Conservation (phyloP, 441 rosid species). For the Eruca vesicaria region DNA sequence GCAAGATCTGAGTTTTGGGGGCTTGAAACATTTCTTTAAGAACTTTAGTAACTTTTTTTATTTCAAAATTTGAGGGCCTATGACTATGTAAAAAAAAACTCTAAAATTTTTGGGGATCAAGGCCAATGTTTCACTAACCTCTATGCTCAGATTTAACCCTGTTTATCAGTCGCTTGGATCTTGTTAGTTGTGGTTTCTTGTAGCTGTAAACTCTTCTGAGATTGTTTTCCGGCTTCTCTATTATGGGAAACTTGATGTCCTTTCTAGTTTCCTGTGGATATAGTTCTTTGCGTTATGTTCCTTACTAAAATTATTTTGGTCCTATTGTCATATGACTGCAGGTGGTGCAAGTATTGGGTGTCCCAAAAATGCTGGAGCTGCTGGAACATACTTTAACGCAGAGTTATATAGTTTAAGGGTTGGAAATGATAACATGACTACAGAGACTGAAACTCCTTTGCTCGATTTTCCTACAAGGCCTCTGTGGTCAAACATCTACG, state of each 20-base stretch:
- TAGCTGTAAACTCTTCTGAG: neutral
- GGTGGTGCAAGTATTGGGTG: slow-evolving; percentile 92
- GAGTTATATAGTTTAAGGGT: slow-evolving; percentile 84
- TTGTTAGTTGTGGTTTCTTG: neutral
- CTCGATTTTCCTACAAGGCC: slow-evolving; percentile 90
- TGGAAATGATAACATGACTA: slow-evolving; percentile 78
- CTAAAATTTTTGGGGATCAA: no score
- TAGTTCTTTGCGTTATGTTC: neutral
- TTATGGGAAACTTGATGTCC: slow-evolving; percentile 1
- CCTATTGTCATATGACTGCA: slow-evolving; percentile 35
- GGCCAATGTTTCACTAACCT: no score
- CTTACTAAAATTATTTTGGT: slow-evolving; percentile 7
- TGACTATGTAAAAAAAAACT: no score
- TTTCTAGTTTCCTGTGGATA: slow-evolving; percentile 8
- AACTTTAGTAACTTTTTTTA: no score
- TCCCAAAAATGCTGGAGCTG: slow-evolving; percentile 91
- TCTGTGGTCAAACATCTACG: slow-evolving; percentile 88
- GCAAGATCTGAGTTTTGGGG: no score
- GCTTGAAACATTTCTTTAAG: no score
- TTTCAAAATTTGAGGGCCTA: no score
- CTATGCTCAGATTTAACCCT: no score
- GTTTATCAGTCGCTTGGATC: no score
- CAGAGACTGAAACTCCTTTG: slow-evolving; percentile 96
- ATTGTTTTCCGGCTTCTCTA: neutral
- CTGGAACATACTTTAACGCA: slow-evolving; percentile 94